Base-by-base conservation (phyloP, 2,329 filamentous ascomycete species). In the Paracamarosporium sp. region DNA sequence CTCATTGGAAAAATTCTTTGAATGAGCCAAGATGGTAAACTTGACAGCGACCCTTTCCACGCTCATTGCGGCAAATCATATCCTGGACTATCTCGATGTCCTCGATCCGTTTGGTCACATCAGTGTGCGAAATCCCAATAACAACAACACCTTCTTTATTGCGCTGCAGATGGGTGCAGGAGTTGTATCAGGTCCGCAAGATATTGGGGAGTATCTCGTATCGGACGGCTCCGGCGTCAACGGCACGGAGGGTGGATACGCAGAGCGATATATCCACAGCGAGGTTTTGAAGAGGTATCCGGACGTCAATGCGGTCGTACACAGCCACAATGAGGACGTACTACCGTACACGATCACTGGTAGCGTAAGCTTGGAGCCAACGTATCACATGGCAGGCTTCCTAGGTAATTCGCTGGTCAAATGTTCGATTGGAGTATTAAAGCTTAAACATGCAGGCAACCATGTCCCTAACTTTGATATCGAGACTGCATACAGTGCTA, bases 101-200 rank as follows among this genome's bases (percentile, higher is more conserved):
- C 71, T 85, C 30, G 83, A 85, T 56, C 79, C 80, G 2, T 83
- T 81, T 60, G 82, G 83, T 22, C 83, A 85, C 55, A 68, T 85
- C n/a, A 83, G 82, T 9, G 71, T 82, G 31, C 76, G 83, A 3
- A 78, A 84, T 55, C 81, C 82, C 0, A 56, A 60, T 13, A 76
- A 81, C 5, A 68, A 76, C 3, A 64, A 73, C 1, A 78, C 72
- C 0, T 80, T 79, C 67, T 80, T 78, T 68, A 68, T 81, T 27
- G 72, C 77, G 12, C 61, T 70, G 20, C 68, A 70, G 12, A 50
- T 64, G 20, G 65, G 61, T 41, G 76, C 78, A 3, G 76, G 74
- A 7, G 62, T 79, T 3, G 71, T 79, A 4, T 68, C 71, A 6
- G 65, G 58, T 11, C 64, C 67, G 9, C 53, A 67, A 8, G 77